Base-by-base conservation (phyloP, 2,329 filamentous ascomycete genomes). In the Fusarium scirpi region DNA sequence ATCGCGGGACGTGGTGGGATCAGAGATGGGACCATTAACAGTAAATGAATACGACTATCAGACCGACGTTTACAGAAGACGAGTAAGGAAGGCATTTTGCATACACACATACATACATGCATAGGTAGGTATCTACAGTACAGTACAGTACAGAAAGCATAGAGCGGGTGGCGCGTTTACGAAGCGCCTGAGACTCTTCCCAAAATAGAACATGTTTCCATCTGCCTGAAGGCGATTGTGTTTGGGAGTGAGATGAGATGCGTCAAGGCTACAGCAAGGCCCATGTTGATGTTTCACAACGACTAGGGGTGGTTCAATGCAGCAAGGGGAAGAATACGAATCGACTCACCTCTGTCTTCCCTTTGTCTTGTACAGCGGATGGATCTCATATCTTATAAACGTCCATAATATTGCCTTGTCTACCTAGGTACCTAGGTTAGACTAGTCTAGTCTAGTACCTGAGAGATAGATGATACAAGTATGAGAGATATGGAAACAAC, bases 161-260 rank as follows among this genome's bases (percentile, higher is more conserved):
- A 48, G 63, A 51, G 71, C 60, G 63, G 65, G 52, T 71, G 65
- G 64, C 72, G 59, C 69, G 64, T 70, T 63, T 71, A 51, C 55
- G 72, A 73, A 66, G 68, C 69, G 69, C 65, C 67, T 74, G 67
- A 74, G 70, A 74, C 72, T 56, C 51, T 52, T 70, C 72, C 64
- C 48, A 72, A 74, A 74, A 74, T 74, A 74, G 72, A 54, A 63
- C 29, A 38, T 43, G 60, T 20, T 51, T 25, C 63, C 58, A 64
- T 68, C 54, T 60, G 40, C 47, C 53, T 64, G 61, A 53, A 69
- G 70, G 64, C 58, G 64, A 68, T 53, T 62, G 45, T 55, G 63
- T 70, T 70, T 73, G 52, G 60, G 45, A 53, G 51, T 49, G 55
- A 45, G 48, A 41, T 65, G 61, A 54, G 48, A 45, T 65, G 61